Percentiles rank a stretch among this genome's conserved stretches.
Conservation (phyloP, 2,329 filamentous ascomycete genomes). For the Beauveria caledonica region DNA sequence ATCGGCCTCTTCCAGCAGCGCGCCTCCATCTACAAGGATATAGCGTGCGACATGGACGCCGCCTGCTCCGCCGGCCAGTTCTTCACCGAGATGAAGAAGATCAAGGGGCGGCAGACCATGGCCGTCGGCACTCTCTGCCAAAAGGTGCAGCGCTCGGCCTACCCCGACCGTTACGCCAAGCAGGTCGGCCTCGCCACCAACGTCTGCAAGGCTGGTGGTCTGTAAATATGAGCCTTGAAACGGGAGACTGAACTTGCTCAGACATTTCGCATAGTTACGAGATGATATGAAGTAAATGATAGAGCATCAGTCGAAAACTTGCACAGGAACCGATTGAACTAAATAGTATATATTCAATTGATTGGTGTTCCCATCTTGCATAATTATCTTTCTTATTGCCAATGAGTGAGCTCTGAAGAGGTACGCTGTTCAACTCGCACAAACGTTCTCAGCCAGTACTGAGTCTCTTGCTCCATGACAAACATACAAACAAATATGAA, state of each 20-base stretch:
- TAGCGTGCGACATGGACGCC: slow-evolving; percentile 17
- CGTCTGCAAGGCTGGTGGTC: slow-evolving; percentile 16
- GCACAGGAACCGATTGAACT: not conserved
- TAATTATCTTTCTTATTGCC: not conserved
- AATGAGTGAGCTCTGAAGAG: too few species aligned
- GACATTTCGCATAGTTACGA: not conserved
- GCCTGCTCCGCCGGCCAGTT: slow-evolving; percentile 17
- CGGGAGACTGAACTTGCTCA: not conserved
- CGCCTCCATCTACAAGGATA: slow-evolving; percentile 16
- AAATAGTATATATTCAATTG: not conserved
- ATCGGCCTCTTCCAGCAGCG: slow-evolving; percentile 20
- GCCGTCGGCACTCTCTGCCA: slow-evolving; percentile 18
- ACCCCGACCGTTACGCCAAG: slow-evolving; percentile 15
- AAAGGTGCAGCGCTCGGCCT: slow-evolving; percentile 17
- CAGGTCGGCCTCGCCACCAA: slow-evolving; percentile 13
- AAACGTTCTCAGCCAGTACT: too few species aligned
- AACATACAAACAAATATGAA: too few species aligned
- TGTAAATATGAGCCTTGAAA: slow-evolving; percentile 1
- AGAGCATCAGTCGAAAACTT: not conserved
- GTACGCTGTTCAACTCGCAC: too few species aligned
- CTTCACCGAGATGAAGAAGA: slow-evolving; percentile 15
- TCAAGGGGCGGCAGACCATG: slow-evolving; percentile 17
- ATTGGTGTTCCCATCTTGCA: not conserved
- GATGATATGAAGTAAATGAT: not conserved
- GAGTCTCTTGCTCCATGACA: too few species aligned